Percentiles rank a stretch among this genome's conserved stretches.
phyloP scores from a whole-genome alignment of 2,329 filamentous ascomycete species.

The Alternaria incomplexa region DNA sequence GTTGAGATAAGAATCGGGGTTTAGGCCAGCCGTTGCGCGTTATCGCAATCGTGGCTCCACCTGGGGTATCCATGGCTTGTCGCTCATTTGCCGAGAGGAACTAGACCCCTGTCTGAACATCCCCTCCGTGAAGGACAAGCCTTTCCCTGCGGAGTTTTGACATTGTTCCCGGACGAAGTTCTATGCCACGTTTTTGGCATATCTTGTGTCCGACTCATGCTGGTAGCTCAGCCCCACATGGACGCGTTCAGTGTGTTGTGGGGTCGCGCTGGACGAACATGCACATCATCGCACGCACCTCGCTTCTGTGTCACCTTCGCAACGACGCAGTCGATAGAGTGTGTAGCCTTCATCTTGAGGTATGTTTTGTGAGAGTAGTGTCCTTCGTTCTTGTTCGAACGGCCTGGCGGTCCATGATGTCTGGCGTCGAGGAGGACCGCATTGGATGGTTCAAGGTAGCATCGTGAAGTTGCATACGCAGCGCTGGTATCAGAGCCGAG shows the following conservation, averaged over 20 bases:
- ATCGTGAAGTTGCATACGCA: neutral
- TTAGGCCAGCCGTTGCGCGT: constrained; percentile 5
- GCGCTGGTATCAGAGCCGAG: neutral
- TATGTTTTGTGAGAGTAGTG: neutral
- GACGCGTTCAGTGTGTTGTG: neutral
- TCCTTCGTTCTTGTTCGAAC: neutral
- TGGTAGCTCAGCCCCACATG: neutral
- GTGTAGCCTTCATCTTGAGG: neutral
- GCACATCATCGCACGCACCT: neutral
- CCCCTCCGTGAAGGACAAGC: neutral
- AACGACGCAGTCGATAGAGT: neutral
- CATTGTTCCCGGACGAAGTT: neutral
- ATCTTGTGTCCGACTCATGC: neutral
- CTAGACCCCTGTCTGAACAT: neutral
- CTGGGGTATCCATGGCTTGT: constrained; percentile 14
- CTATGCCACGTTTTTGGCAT: neutral
- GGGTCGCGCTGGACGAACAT: neutral
- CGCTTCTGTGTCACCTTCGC: neutral
- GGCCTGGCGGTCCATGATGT: neutral
- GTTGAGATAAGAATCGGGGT: constrained; percentile 20
- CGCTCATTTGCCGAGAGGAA: constrained; percentile 8
- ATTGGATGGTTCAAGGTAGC: neutral
- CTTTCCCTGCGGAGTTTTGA: neutral
- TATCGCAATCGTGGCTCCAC: constrained; percentile 20
- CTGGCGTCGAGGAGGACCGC: neutral